These are phyloP conservation scores for Magnolia officinalis DNA, from an alignment of 164 flowering plant species.

Conservation along the genomic window DNA sequence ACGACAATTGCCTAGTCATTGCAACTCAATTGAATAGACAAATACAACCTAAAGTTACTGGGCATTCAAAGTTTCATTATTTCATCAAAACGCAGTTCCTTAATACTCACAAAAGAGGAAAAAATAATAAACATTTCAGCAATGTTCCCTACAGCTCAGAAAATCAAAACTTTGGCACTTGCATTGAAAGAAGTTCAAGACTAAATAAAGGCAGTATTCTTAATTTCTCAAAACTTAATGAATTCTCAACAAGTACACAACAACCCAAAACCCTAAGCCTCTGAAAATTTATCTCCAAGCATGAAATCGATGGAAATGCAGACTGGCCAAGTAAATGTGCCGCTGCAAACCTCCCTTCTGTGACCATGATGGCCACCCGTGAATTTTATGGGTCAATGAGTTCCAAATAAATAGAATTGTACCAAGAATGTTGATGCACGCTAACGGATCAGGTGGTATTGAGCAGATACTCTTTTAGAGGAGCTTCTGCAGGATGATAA, in stretches of 20 bases:
- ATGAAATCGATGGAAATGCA: background rate
- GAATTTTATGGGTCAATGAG: background rate
- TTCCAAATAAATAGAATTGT: background rate
- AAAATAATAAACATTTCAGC: background rate
- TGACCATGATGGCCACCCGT: background rate
- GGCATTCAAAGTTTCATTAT: too few relatives aligned
- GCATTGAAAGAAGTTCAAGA: background rate
- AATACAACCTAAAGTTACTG: too few relatives aligned
- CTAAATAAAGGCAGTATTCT: too few relatives aligned
- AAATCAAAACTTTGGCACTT: background rate
- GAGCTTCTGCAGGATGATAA: conserved; percentile 82
- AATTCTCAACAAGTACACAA: background rate
- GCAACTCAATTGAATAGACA: too few relatives aligned
- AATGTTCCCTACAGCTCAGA: background rate
- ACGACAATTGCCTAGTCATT: too few relatives aligned
- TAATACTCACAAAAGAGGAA: background rate
- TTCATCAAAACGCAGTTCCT: too few relatives aligned
- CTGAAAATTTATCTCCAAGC: background rate
- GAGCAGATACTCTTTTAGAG: conserved; percentile 81
- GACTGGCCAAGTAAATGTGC: background rate
- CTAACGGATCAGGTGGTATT: conserved; percentile 79
- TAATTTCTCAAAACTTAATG: background rate
- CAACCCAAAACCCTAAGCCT: background rate
- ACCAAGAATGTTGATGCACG: background rate
- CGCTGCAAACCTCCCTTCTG: background rate